A percentile compares a stretch with the other conserved stretches of the same genome.
Evolutionary conservation across 1,139 yeast genomes (phyloP).

Genomic region (Pichia sp.): DNA sequence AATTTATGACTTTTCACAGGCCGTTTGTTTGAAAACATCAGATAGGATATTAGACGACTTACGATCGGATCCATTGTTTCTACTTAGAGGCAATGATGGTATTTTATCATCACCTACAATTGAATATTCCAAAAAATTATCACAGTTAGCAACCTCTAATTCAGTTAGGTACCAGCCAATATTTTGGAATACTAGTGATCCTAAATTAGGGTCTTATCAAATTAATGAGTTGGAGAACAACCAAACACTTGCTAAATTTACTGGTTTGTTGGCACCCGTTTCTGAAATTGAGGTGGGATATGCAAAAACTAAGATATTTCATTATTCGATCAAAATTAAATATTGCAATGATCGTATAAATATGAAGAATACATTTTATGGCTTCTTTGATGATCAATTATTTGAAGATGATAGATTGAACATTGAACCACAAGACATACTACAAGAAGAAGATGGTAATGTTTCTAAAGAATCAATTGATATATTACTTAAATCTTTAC

Average conservation of each 20-base stretch:
- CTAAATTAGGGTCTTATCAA: conserved; percentile 3
- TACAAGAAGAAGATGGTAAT: conserved; percentile 11
- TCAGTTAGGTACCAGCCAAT: conserved; percentile 7
- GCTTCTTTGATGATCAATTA: conserved; percentile 30
- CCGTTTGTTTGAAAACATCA: conserved; percentile 40
- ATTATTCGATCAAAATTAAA: conserved; percentile 25
- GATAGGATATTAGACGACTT: conserved; percentile 63
- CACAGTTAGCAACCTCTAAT: background rate
- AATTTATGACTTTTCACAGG: conserved; percentile 9
- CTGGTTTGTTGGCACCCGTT: conserved; percentile 24
- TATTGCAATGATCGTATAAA: conserved; percentile 10
- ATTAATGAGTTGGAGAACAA: conserved; percentile 2
- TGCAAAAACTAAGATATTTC: conserved; percentile 20
- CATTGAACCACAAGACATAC: conserved; percentile 6
- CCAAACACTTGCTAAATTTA: conserved; percentile 8
- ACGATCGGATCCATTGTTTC: conserved; percentile 35
- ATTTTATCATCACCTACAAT: conserved; percentile 22
- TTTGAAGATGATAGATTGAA: conserved; percentile 31
- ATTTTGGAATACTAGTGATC: conserved; percentile 11
- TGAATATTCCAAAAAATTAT: conserved; percentile 13
- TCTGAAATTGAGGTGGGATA: conserved; percentile 13
- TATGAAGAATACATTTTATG: conserved; percentile 26
- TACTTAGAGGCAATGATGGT: conserved; percentile 21
- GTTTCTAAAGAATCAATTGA: background rate
- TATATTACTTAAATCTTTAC: conserved; percentile 20